A percentile compares a stretch with the other conserved stretches of the same genome.
These are phyloP conservation scores for Penicillium nucicola DNA, from an alignment of 495 filamentous ascomycete species.

Conservation along the genomic window DNA sequence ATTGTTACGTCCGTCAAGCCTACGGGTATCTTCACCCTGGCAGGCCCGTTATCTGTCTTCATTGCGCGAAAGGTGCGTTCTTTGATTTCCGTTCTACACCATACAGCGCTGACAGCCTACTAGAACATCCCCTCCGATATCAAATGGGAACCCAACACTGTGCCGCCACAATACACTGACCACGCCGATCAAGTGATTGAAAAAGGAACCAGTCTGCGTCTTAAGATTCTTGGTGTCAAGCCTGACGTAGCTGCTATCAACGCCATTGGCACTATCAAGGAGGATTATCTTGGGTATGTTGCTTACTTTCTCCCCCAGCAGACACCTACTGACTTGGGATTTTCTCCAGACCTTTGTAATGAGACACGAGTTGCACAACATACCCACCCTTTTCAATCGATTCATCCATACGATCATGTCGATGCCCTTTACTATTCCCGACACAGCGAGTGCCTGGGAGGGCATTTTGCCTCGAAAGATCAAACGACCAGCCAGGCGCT, in stretches of 20 bases:
- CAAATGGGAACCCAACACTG: conserved; percentile 87
- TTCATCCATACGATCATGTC: conserved; percentile 9
- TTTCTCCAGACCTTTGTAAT: conserved; percentile 36
- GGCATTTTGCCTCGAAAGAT: background rate
- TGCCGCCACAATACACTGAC: conserved; percentile 79
- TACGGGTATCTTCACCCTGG: conserved; percentile 88
- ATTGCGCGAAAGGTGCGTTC: conserved; percentile 73
- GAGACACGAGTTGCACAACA: conserved; percentile 23
- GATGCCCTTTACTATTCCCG: background rate
- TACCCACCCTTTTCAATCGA: conserved; percentile 11
- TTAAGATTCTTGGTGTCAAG: conserved; percentile 89
- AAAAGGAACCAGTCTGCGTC: conserved; percentile 84
- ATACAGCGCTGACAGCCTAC: conserved; percentile 14
- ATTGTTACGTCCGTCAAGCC: conserved; percentile 85
- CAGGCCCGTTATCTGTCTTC: conserved; percentile 84
- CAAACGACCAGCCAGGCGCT: background rate
- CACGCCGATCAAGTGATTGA: conserved; percentile 92
- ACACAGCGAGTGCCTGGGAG: background rate
- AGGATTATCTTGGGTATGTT: conserved; percentile 60
- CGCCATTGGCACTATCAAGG: conserved; percentile 96
- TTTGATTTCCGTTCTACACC: background rate
- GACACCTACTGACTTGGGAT: conserved; percentile 4
- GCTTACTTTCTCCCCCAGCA: background rate
- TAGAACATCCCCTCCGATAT: conserved; percentile 92
- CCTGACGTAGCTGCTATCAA: conserved; percentile 91